Evolutionary conservation across 2,329 filamentous ascomycete species (phyloP), one percentile per base, ranked within the genome.

Genomic region (Penicillium sp.): DNA sequence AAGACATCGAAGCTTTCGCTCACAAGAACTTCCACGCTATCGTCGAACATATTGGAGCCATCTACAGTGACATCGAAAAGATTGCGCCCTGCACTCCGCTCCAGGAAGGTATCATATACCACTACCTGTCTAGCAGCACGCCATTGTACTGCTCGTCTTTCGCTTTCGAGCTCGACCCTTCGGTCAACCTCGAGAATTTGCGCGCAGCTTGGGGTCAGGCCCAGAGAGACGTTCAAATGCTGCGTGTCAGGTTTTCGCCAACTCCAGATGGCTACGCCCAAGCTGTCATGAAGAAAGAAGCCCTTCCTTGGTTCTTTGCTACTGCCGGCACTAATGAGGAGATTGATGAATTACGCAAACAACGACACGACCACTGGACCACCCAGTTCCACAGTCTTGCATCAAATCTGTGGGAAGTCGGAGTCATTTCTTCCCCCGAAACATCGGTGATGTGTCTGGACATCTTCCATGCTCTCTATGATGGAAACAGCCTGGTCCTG

Each of bases 381-480:
- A 58, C 67, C 1, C 67, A 68, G 1, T 89, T 89, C 57, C 66
- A 69, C 5, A 68, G 73, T 1, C 73, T 82, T 4, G 63, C 53
- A 38, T 58, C 61, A 5, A 59, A 62, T 24, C 63, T 72, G 14
- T 77, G 71, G 74, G 66, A 69, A 52, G 61, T 73, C 18, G 66
- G 69, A 16, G 47, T 75, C 7, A 55, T 69, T 6, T 64, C 61
- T 26, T 67, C 68, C 10, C 59, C 69, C 5, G 53, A 59, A 1
- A 61, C 60, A 14, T 66, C 65, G 7, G 60, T 79, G 0, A 72
- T 96, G 32, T 73, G 80, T 2, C 66, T 96, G 2, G 82, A 88
- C 44, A 86, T 95, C 0, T 96, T 96, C 73, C 92, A 97, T 69
- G 91, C 84, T 0, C 72, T 96, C 0, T 97, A 97, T 64, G 92